Evolutionary conservation across 345 rosid genomes (phyloP).

Genomic region (Capsella bursapastoris): DNA sequence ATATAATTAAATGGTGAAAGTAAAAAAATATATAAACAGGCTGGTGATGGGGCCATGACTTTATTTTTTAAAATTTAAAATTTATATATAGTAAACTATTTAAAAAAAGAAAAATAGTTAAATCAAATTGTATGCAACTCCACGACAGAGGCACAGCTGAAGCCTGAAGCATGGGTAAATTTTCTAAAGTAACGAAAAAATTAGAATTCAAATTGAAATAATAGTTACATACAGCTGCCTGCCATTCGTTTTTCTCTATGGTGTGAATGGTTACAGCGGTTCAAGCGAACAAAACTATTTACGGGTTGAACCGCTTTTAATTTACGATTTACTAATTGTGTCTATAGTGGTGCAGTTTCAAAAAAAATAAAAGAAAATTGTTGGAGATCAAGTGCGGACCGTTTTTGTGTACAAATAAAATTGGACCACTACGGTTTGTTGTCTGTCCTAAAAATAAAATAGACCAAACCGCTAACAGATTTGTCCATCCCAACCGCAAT

Average conservation of each 20-base stretch:
- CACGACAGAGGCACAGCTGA: slow-evolving; percentile 37
- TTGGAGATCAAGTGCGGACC: too few relatives aligned
- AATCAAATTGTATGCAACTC: slow-evolving; percentile 22
- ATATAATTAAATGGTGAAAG: slow-evolving; percentile 13
- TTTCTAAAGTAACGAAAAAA: slow-evolving; percentile 27
- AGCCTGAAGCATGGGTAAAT: slow-evolving; percentile 38
- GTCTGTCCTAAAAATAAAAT: too few relatives aligned
- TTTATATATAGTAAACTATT: not conserved
- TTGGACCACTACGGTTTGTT: too few relatives aligned
- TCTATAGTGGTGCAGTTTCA: too few relatives aligned
- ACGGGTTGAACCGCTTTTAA: too few relatives aligned
- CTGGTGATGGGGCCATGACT: slow-evolving; percentile 44
- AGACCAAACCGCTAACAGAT: too few relatives aligned
- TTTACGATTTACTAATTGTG: too few relatives aligned
- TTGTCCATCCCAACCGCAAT: too few relatives aligned
- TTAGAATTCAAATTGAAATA: not conserved
- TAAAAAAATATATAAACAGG: slow-evolving; percentile 29
- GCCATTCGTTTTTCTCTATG: slow-evolving; percentile 12
- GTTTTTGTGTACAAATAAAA: too few relatives aligned
- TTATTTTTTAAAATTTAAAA: not conserved
- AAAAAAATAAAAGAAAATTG: too few relatives aligned
- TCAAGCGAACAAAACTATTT: too few relatives aligned
- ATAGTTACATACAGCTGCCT: slow-evolving; percentile 45
- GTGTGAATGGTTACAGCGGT: too few relatives aligned
- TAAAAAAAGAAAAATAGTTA: not conserved